Evolutionary conservation across 495 filamentous ascomycete genomes (phyloP).

Genomic region (Annulohypoxylon stygium): DNA sequence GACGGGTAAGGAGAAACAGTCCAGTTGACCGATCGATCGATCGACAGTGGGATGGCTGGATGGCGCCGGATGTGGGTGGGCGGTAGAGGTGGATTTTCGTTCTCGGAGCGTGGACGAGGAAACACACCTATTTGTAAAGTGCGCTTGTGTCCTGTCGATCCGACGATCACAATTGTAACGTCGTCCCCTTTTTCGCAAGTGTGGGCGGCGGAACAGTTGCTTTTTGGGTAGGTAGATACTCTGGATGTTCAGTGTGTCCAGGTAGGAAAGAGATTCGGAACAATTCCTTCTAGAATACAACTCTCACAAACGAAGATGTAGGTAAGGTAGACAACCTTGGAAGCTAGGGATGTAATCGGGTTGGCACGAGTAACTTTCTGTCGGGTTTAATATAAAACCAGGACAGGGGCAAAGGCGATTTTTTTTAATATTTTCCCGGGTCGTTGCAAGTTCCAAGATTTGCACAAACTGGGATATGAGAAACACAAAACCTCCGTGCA

Average conservation of each 20-base stretch:
- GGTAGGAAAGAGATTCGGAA: slow-evolving; percentile 23
- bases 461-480: slow-evolving; percentile 14
- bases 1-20: background rate
- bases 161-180: slow-evolving; percentile 49
- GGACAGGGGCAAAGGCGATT: slow-evolving; percentile 14
- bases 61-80: slow-evolving; percentile 39
- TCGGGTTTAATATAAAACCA: slow-evolving; percentile 28
- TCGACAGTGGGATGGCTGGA: slow-evolving; percentile 25
- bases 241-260: background rate
- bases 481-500: slow-evolving; percentile 36
- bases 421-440: slow-evolving; percentile 42
- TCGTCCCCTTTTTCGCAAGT: slow-evolving; percentile 28
- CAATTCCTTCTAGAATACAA: slow-evolving; percentile 33
- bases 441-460: slow-evolving; percentile 29
- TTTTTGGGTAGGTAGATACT: background rate
- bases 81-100: slow-evolving; percentile 28
- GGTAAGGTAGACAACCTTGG: background rate
- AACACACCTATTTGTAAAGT: slow-evolving; percentile 31
- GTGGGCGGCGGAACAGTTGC: slow-evolving; percentile 10
- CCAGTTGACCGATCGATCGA: slow-evolving; percentile 28
- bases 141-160: slow-evolving; percentile 46
- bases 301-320: slow-evolving; percentile 28
- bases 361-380: slow-evolving; percentile 15
- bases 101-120: slow-evolving; percentile 31
- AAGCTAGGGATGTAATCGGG: slow-evolving; percentile 14